Percentiles rank a stretch among this genome's conserved stretches.
These are phyloP conservation scores for Pseudoscleropodium purum DNA, from an alignment of 225 moss, liverwort and hornwort genomes.

Conservation along the genomic window DNA sequence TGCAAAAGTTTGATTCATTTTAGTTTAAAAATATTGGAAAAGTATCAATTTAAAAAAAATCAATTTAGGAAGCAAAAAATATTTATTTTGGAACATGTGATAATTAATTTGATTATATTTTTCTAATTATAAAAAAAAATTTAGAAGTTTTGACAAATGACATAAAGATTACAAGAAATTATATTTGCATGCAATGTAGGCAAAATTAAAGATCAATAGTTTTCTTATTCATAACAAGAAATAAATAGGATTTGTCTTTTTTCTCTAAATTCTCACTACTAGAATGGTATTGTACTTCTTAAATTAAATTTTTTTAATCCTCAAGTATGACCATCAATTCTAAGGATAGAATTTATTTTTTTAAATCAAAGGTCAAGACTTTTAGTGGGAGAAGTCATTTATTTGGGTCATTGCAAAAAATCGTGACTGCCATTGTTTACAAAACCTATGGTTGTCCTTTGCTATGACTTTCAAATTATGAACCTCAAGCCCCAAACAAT, in stretches of 20 bases:
- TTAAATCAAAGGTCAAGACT: not conserved
- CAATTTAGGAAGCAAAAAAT: accelerated
- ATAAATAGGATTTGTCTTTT: no score
- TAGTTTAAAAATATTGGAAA: not conserved
- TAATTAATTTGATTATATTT: not conserved
- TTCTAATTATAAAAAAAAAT: not conserved
- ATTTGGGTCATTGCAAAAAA: no score
- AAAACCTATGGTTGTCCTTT: no score
- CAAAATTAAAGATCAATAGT: no score
- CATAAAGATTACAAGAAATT: no score
- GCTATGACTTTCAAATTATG: no score
- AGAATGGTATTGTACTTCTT: not conserved
- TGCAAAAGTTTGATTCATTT: not conserved
- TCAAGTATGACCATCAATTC: not conserved
- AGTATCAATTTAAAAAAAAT: not conserved
- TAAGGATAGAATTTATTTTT: accelerated
- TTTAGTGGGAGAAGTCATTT: no score
- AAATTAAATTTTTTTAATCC: no score
- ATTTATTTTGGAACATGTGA: no score
- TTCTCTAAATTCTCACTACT: not conserved
- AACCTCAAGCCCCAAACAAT: no score
- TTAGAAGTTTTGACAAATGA: not conserved
- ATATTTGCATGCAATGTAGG: accelerated
- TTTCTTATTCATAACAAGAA: not conserved
- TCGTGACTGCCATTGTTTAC: no score